Base-by-base conservation (phyloP, 208 protist species). In the Phytomonas sp. region DNA sequence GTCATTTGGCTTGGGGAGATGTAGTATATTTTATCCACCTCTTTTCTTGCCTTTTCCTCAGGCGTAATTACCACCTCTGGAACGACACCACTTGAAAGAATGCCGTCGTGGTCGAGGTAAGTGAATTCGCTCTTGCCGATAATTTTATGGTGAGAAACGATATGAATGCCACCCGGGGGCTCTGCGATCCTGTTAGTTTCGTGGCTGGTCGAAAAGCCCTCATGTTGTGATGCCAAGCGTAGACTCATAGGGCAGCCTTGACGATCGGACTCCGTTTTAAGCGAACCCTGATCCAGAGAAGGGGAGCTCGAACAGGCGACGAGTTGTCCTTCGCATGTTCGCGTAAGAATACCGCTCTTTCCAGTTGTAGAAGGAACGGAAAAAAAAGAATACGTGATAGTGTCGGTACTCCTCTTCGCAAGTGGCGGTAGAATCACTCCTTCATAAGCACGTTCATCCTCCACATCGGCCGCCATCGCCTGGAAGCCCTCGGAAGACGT, bases 101-200 rank as follows among this genome's bases (percentile, higher is more conserved):
- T 88, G 43, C 91, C 91, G 73, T 96, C 91, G 70, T 94, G 82
- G 66, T 96, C 91, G 26, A 85, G 86, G 70, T 94, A 94, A 23
- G 89, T 75, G 70, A 96, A 96, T 37, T 72, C 26, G 30, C 75
- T 71, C 23, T 73, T 77, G 4, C 91, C 91, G 26, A 69, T 78
- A 32, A 94, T 69, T 77, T 94, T 94, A 80, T 96, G 91, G 63
- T 94, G 87, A n/a, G 82, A 85, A 23, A 96, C 81, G 67, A 96
- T 90, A 1, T 73, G 33, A 66, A 96, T 94, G 61, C 90, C 90
- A 0, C 26, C 71, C 6, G 68, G 46, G 40, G 62, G 40, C 3
- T n/a, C 46, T 2, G 23, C 30, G 26, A 26, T 56, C 23, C 20
- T 56, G 4, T 56, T 23, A 23, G 46, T 56, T 56, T 56, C 20